Base-by-base conservation (phyloP, 2,329 filamentous ascomycete species). In the Hypomyces perniciosus region DNA sequence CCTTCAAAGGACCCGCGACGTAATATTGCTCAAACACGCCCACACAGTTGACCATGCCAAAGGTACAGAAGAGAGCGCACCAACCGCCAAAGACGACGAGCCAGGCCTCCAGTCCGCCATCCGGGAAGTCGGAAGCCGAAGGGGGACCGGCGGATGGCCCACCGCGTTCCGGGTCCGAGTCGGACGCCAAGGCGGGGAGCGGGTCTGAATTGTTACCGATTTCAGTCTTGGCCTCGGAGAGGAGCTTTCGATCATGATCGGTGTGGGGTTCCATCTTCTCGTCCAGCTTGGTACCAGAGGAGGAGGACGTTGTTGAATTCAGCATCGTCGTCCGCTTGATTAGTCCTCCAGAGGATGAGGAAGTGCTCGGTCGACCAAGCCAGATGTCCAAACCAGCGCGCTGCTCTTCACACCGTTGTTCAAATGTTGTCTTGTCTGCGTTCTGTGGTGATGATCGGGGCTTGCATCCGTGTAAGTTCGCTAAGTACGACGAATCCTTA, bases 11-110 rank as follows among this genome's bases (percentile, higher is more conserved):
- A 9, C 72, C 68, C 6, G 59, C 59, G 51, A 79, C 66, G 55
- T 84, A 85, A 62, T 83, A 82, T 39, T 73, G 69, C 62, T 83
- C 77, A 59, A 84, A 84, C 6, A 81, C 71, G 3, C 80, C 80
- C 6, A 74, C 62, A 52, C 56, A 73, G 59, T 75, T 75, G 50
- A 74, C 54, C 29, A 73, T 55, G 1, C 72, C 72, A 57, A 74
- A 75, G 2, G 69, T 74, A 57, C 69, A 73, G 48, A 75, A 73
- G 40, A 73, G 54, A 2, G 65, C 64, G 53, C 67, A 72, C 64
- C 68, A 75, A 3, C 69, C 72, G 31, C 73, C 73, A 26, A 72
- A 62, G 4, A 85, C 79, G 2, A 76, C 75, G 7, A 80, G 68
- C 78, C 80, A 84, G 7, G 82, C 81, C 54, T 76, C 66, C 3